Conservation (phyloP, 345 rosid species). For the Lepidium didymum region DNA sequence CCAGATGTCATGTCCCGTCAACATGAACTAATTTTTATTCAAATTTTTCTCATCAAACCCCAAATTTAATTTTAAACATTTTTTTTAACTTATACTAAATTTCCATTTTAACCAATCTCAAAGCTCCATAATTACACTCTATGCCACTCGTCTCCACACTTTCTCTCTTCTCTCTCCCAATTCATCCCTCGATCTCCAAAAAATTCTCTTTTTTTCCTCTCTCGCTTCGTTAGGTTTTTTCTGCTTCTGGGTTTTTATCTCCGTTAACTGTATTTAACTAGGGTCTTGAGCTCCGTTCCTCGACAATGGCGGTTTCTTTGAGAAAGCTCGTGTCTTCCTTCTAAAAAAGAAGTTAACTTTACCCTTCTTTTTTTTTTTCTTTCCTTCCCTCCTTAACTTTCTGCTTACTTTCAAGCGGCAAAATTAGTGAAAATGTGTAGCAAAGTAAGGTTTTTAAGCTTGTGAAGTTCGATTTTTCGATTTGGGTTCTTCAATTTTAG, state of each 20-base stretch:
- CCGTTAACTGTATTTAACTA: neutral
- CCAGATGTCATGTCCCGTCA: constrained; percentile 20
- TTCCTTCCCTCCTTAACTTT: neutral
- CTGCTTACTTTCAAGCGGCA: constrained; percentile 13
- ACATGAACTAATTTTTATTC: neutral
- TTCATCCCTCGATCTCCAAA: constrained; percentile 20
- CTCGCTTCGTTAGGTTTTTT: neutral
- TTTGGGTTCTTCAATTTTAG: constrained; percentile 21
- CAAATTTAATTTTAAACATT: neutral
- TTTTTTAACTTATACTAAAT: neutral
- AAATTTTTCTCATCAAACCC: constrained; percentile 11
- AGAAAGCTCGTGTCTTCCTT: constrained; percentile 19
- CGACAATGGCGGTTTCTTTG: constrained; percentile 25
- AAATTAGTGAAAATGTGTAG: constrained; percentile 15
- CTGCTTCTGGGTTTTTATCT: constrained; percentile 17
- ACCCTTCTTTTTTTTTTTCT: neutral
- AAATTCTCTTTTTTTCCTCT: neutral
- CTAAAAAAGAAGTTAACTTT: constrained; percentile 9
- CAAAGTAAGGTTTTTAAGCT: neutral
- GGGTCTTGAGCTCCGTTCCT: constrained; percentile 23
- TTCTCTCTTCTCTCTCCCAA: constrained; percentile 21
- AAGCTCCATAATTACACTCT: constrained; percentile 19
- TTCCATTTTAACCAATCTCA: constrained; percentile 17
- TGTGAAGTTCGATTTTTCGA: constrained; percentile 18
- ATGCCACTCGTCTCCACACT: constrained; percentile 28